phyloP scores from a whole-genome alignment of 2,329 filamentous ascomycete species.

The Fusarium pseudoanthophilum region DNA sequence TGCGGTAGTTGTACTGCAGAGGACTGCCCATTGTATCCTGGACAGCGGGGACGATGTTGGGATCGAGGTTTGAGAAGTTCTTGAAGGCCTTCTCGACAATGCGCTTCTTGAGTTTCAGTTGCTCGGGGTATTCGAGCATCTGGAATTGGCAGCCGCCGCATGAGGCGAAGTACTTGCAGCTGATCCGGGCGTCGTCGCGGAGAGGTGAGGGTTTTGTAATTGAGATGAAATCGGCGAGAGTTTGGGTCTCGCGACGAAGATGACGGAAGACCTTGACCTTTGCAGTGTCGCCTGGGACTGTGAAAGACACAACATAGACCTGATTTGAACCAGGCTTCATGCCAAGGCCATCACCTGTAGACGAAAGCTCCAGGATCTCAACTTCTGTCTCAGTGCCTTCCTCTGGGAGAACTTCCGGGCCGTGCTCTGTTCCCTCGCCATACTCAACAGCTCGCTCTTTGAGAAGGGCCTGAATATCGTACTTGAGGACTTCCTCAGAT shows the following conservation, averaged over 20 bases:
- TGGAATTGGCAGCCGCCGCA: slow-evolving; percentile 98
- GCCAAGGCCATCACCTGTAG: slow-evolving; percentile 90
- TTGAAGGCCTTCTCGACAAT: slow-evolving; percentile 92
- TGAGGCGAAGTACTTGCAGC: slow-evolving; percentile 85
- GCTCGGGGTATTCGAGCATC: slow-evolving; percentile 90
- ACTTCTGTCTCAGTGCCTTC: slow-evolving; percentile 82
- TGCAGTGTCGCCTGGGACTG: slow-evolving; percentile 84
- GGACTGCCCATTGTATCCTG: slow-evolving; percentile 90
- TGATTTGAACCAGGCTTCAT: slow-evolving; percentile 70
- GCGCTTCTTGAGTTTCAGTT: slow-evolving; percentile 83
- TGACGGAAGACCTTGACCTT: slow-evolving; percentile 84
- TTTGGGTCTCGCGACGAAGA: slow-evolving; percentile 72
- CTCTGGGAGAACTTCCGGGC: slow-evolving; percentile 64
- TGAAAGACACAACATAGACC: slow-evolving; percentile 89
- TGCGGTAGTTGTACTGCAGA: slow-evolving; percentile 91
- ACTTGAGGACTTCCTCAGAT: slow-evolving; percentile 72
- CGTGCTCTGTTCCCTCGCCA: slow-evolving; percentile 45
- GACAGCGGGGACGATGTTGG: slow-evolving; percentile 78
- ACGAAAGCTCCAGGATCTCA: slow-evolving; percentile 84
- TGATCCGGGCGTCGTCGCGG: slow-evolving; percentile 80
- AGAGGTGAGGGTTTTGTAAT: slow-evolving; percentile 77
- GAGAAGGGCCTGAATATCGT: slow-evolving; percentile 69
- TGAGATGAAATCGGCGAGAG: slow-evolving; percentile 83
- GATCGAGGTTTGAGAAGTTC: slow-evolving; percentile 87
- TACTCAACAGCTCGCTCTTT: slow-evolving; percentile 52